Conservation (phyloP, 768 basidiomycete species). For the Boletus pseudo-olivaceus region DNA sequence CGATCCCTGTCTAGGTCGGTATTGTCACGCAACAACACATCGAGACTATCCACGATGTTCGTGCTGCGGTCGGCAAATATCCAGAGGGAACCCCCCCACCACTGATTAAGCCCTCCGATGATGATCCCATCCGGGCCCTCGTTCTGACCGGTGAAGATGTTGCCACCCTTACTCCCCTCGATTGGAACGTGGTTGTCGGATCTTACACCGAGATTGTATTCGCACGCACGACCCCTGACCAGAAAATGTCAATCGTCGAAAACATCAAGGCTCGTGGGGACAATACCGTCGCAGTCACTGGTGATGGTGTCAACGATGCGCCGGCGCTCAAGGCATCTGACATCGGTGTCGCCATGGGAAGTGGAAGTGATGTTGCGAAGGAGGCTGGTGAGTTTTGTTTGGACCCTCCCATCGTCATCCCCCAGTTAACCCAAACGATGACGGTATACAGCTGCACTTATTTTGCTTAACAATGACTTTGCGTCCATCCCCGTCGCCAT, state of each 20-base stretch:
- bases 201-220: conserved; percentile 46
- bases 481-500: conserved; percentile 56
- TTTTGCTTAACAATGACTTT: conserved; percentile 58
- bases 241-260: conserved; percentile 56
- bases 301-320: conserved; percentile 57
- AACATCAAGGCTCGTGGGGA: conserved; percentile 46
- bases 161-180: conserved; percentile 30
- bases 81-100: conserved; percentile 13
- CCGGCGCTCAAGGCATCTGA: conserved; percentile 51
- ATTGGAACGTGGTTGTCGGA: conserved; percentile 41
- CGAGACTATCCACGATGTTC: conserved; percentile 34
- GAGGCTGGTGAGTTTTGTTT: conserved; percentile 42
- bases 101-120: conserved; percentile 34
- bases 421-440: neutral
- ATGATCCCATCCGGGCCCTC: conserved; percentile 38
- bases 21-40: conserved; percentile 39
- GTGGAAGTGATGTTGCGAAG: conserved; percentile 50
- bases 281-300: conserved; percentile 51
- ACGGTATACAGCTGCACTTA: conserved; percentile 35
- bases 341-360: conserved; percentile 53
- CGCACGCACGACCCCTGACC: conserved; percentile 53
- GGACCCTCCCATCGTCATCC: neutral
- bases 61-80: conserved; percentile 15
- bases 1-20: conserved; percentile 31
- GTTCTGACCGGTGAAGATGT: conserved; percentile 46